These are phyloP conservation scores for Diaporthe nobilis DNA, from an alignment of 2,329 filamentous ascomycete species.

Conservation along the genomic window DNA sequence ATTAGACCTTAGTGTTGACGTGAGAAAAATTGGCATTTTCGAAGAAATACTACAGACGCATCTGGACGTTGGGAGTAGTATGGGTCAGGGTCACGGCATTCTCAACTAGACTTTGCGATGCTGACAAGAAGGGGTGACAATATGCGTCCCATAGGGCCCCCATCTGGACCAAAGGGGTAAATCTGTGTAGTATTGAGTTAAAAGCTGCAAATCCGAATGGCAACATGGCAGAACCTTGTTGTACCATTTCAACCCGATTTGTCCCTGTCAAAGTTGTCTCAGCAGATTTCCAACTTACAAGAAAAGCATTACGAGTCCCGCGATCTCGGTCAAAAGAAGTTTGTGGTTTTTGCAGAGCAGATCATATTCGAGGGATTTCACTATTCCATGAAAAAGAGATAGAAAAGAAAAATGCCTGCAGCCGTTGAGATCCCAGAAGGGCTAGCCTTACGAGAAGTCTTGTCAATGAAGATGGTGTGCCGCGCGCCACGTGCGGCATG, in stretches of 20 bases:
- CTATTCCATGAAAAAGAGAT: too few species aligned
- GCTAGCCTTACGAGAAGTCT: not conserved
- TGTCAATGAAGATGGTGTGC: not conserved
- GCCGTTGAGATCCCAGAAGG: not conserved
- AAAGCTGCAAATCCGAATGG: not conserved
- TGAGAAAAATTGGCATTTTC: not conserved
- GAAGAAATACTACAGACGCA: not conserved
- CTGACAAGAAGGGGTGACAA: slow-evolving; percentile 2
- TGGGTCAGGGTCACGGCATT: not conserved
- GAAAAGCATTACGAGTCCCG: not conserved
- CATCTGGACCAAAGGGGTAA: not conserved
- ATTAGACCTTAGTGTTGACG: not conserved
- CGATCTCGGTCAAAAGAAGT: too few species aligned
- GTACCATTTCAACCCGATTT: not conserved
- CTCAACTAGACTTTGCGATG: not conserved
- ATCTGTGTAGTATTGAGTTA: not conserved
- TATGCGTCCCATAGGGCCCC: not conserved
- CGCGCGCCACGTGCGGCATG: not conserved
- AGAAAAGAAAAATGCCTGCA: not conserved
- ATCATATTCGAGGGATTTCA: too few species aligned
- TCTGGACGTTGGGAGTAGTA: not conserved
- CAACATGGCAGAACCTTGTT: not conserved
- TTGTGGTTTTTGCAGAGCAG: too few species aligned
- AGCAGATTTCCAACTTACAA: not conserved
- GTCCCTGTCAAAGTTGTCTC: not conserved